These are phyloP conservation scores for Leishmania aethiopica DNA, from an alignment of 208 protist species.

Conservation along the genomic window DNA sequence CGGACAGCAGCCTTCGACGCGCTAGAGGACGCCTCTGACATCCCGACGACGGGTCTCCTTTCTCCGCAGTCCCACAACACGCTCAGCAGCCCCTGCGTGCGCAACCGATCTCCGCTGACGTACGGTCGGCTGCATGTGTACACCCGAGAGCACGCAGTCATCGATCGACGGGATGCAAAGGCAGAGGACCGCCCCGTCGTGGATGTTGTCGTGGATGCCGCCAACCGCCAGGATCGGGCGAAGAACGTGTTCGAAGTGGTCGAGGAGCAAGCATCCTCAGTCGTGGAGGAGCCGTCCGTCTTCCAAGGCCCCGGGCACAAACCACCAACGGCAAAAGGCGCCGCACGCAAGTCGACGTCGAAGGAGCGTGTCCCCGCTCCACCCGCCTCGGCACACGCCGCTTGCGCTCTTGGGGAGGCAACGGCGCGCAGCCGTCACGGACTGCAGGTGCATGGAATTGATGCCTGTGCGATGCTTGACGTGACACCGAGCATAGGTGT, in stretches of 20 bases:
- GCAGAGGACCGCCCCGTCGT: constrained; percentile 36
- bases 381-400: neutral
- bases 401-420: neutral
- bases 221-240: constrained; percentile 3
- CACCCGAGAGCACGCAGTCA: constrained; percentile 12
- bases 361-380: neutral
- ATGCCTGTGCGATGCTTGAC: neutral
- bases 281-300: constrained; percentile 23
- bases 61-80: neutral
- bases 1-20: constrained; percentile 13
- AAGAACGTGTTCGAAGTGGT: constrained; percentile 33
- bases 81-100: neutral
- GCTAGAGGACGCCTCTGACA: constrained; percentile 22
- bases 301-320: neutral
- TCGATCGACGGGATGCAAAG: constrained; percentile 11
- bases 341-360: neutral
- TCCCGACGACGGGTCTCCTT: constrained; percentile 6
- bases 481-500: constrained; percentile 3
- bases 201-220: constrained; percentile 26
- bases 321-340: neutral
- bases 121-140: constrained; percentile 32
- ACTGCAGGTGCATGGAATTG: neutral
- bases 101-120: neutral
- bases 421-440: neutral
- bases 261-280: constrained; percentile 4